Base-by-base conservation (phyloP, 108 stramenopile genomes). In the Mediolabrus comicus region DNA sequence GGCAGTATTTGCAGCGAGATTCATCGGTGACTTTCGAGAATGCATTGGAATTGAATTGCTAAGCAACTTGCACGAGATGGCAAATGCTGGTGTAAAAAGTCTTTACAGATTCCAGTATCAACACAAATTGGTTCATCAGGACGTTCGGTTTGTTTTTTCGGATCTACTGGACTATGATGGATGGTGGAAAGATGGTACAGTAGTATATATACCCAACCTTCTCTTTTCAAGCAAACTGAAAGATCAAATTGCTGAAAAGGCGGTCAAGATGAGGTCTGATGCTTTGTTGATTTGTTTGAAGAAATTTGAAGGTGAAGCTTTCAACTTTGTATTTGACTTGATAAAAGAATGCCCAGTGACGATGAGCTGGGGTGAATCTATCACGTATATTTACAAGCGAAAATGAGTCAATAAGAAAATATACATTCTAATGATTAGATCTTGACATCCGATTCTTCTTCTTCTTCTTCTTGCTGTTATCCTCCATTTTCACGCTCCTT, bases 21-120 rank as follows among this genome's bases (percentile, higher is more conserved):
- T 87, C 4, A 74, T 81, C n/a, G 79, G 72, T 7, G 86, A 87
- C 69, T 87, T 84, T 57, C 30, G 63, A 16, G 68, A 65, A 19
- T 83, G 84, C 56, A 58, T 80, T 8, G 86, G 86, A 19, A 83
- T 87, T n/a, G 86, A 87, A 62, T 43, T 87, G 26, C 66, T 87
- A 29, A 51, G 75, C 16, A 39, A 55, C 16, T 58, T 87, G n/a
- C 77, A 84, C 36, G 35, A 62, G 27, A 12, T 66, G 36, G 26
- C 66, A n/a, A 38, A 19, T 27, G 65, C 22, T 53, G 38, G 16
- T 17, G 24, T 16, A 63, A 30, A 17, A 16, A 27, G 19, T 28
- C 27, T 26, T 16, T 39, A 55, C 12, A 27, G 59, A 53, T 28
- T 16, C 6, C 57, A 43, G 36, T 26, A 53, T 28, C 19, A 60